phyloP scores from a whole-genome alignment of 208 protist genomes.

The Trypanosomatidae sp. region DNA sequence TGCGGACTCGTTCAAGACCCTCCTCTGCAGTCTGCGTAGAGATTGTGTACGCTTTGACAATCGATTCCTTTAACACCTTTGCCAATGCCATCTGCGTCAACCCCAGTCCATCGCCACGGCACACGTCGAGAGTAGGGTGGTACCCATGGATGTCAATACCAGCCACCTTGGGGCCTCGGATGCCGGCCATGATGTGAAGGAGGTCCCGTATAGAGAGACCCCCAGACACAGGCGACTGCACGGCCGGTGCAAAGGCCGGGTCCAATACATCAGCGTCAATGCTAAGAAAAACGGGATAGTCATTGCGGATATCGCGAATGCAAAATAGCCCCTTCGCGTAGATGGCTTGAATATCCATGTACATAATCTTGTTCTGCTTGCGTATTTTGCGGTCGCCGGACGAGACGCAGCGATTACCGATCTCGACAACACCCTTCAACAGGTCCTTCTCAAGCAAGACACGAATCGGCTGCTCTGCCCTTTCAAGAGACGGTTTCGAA shows the following conservation, averaged over 20 bases:
- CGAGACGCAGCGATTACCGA: conserved; percentile 74
- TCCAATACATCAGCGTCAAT: conserved; percentile 81
- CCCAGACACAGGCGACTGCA: conserved; percentile 50
- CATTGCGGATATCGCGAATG: conserved; percentile 85
- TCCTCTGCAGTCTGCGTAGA: conserved; percentile 82
- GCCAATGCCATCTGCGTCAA: conserved; percentile 71
- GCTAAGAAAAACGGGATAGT: conserved; percentile 83
- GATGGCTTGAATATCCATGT: conserved; percentile 90
- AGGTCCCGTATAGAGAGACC: conserved; percentile 79
- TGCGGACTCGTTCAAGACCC: conserved; percentile 68
- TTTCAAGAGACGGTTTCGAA: conserved; percentile 38
- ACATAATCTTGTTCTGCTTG: conserved; percentile 80
- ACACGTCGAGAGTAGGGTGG: conserved; percentile 52
- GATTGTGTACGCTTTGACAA: conserved; percentile 77
- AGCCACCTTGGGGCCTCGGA: conserved; percentile 79
- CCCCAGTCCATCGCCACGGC: conserved; percentile 60
- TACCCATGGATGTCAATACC: conserved; percentile 83
- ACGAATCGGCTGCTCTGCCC: conserved; percentile 44
- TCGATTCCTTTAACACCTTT: conserved; percentile 79
- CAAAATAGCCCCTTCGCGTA: conserved; percentile 83
- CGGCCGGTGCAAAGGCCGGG: conserved; percentile 71
- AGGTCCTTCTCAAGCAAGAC: conserved; percentile 70
- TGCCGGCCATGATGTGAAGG: conserved; percentile 74
- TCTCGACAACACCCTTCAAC: conserved; percentile 76
- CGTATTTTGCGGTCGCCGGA: conserved; percentile 65